Evolutionary conservation across 305 asterid genomes (phyloP).

Genomic region (Fraxinus floribunda): DNA sequence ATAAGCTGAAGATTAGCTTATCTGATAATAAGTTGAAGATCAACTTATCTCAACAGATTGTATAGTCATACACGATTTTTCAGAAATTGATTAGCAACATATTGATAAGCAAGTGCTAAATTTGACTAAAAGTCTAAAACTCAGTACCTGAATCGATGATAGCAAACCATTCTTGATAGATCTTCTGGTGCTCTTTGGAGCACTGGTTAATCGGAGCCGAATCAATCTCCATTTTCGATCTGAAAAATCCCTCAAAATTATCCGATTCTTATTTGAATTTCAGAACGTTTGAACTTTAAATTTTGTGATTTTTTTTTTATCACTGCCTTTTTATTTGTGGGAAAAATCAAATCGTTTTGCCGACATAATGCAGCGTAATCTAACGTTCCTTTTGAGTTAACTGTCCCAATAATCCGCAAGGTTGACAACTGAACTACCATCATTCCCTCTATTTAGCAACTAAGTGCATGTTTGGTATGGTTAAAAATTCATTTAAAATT

Average conservation of each 20-base stretch:
- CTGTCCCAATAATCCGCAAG: too few relatives aligned
- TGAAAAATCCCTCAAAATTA: not conserved
- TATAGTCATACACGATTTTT: not conserved
- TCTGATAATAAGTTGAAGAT: too few relatives aligned
- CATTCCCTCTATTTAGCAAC: too few relatives aligned
- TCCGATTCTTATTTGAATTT: not conserved
- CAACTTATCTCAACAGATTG: not conserved
- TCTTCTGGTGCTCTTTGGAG: constrained; percentile 71
- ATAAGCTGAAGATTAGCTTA: too few relatives aligned
- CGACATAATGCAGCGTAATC: not conserved
- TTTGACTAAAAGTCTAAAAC: not conserved
- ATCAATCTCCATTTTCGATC: constrained; percentile 72
- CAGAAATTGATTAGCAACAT: not conserved
- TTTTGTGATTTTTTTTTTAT: not conserved
- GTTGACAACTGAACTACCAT: too few relatives aligned
- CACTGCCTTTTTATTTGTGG: not conserved
- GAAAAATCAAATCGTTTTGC: not conserved
- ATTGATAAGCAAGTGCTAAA: not conserved
- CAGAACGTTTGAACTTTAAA: not conserved
- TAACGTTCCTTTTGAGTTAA: too few relatives aligned
- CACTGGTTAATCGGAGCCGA: constrained; percentile 76
- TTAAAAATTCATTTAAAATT: too few relatives aligned
- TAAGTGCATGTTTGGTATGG: too few relatives aligned
- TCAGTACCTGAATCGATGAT: constrained; percentile 70
- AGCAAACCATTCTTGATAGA: constrained; percentile 76